A percentile compares a stretch with the other conserved stretches of the same genome.
Conservation (phyloP, 371 early-diverging fungal genomes). For the Mortierella sp. region DNA sequence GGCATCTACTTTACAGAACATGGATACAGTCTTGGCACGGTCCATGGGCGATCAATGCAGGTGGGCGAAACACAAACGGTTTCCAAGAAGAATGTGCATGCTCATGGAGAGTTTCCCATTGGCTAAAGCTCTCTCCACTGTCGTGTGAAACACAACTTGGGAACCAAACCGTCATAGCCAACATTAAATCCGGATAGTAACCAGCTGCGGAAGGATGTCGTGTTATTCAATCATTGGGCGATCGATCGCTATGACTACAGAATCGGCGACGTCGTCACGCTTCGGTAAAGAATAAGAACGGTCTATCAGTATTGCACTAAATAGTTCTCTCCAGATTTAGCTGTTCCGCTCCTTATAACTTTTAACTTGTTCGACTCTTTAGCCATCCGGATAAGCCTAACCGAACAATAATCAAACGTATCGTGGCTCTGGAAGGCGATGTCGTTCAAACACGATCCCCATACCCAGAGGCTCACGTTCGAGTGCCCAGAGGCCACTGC, state of each 20-base stretch:
- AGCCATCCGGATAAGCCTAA: conserved; percentile 83
- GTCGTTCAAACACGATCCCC: conserved; percentile 69
- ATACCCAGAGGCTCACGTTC: conserved; percentile 58
- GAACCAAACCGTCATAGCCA: conserved; percentile 61
- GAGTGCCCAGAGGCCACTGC: conserved; percentile 88
- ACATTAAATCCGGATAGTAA: conserved; percentile 92
- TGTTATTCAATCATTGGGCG: conserved; percentile 80
- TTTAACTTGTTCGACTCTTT: background rate
- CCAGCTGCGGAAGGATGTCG: conserved; percentile 73
- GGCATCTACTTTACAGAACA: conserved; percentile 70
- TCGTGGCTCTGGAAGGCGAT: conserved; percentile 91
- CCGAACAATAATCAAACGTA: conserved; percentile 80
- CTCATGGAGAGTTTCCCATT: no score
- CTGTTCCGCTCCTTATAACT: no score
- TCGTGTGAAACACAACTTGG: no score
- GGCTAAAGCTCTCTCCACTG: no score
- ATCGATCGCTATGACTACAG: conserved; percentile 62
- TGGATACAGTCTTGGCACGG: conserved; percentile 68
- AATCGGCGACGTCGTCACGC: conserved; percentile 87
- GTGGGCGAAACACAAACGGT: conserved; percentile 53
- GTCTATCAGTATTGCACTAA: no score
- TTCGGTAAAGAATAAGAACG: no score
- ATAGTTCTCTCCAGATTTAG: no score
- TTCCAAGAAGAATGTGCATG: no score
- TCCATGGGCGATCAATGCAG: conserved; percentile 81